Conservation (phyloP, 1,284 basidiomycete species). For the Vanrija sp. region DNA sequence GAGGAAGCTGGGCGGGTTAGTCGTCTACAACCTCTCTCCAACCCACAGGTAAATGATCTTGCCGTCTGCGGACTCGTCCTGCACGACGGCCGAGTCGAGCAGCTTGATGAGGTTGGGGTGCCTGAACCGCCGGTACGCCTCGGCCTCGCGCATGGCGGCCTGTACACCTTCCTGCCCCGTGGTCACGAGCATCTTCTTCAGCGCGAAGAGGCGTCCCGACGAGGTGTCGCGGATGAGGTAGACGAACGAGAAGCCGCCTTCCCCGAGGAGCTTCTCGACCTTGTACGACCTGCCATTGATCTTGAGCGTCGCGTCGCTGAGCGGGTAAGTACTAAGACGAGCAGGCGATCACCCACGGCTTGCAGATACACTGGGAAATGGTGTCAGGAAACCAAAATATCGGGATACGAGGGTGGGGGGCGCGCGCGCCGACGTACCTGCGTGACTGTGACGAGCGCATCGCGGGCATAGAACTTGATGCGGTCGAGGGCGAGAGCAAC, state of each 20-base stretch:
- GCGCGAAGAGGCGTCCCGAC: conserved; percentile 73
- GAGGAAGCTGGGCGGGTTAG: conserved; percentile 26
- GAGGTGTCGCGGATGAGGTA: conserved; percentile 74
- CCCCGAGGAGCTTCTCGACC: conserved; percentile 82
- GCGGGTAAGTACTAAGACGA: not conserved
- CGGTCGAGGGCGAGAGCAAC: conserved; percentile 39
- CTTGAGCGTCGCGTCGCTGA: conserved; percentile 63
- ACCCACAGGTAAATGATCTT: conserved; percentile 79
- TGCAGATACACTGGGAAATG: conserved; percentile 45
- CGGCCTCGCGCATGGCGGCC: conserved; percentile 78
- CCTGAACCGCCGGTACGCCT: conserved; percentile 86
- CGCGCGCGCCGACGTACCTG: conserved; percentile 24
- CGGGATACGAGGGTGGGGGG: not conserved
- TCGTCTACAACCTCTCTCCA: not conserved
- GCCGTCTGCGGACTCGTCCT: conserved; percentile 73
- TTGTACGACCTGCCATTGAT: conserved; percentile 91
- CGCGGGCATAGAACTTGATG: conserved; percentile 37
- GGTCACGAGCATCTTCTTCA: conserved; percentile 90
- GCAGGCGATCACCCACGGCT: conserved; percentile 35
- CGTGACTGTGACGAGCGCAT: conserved; percentile 35
- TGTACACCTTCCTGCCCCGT: conserved; percentile 57
- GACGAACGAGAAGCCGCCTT: conserved; percentile 93
- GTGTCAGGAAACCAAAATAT: not conserved
- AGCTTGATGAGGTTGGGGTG: conserved; percentile 55
- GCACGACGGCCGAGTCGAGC: conserved; percentile 82